Evolutionary conservation across 345 rosid genomes (phyloP), one percentile per base, ranked within the genome.

Genomic region (Lumnitzera littorea): DNA sequence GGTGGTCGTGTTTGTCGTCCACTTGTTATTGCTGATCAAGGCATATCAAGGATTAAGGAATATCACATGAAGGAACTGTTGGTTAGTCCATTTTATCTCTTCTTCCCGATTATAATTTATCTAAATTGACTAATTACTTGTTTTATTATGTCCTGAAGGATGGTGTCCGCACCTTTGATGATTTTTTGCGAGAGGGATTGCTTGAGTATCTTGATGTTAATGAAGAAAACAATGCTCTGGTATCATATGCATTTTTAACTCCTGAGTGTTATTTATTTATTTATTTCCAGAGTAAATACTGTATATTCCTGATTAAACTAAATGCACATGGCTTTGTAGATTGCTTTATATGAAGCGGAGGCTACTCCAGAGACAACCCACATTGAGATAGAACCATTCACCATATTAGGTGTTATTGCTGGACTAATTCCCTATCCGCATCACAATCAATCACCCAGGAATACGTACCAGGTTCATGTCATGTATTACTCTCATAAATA

Each of bases 1-100:
- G 97, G 94, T 63, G 98, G 98, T 60, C 88, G 98, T 65, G 98
- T 92, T 71, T 89, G 96, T 78, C 94, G 97, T 68, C 98, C 98
- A 15, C 87, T 92, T 58, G 98, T 92, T 70, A 85, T 92, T 68
- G 97, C 95, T 48, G 95, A 92, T 80, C 82, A 82, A 72, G 98
- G 98, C 57, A 64, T 82, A 70, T 85, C 98, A 67, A 84, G 97
- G 76, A 80, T 92, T 62, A 92, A 89, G 71, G 82, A 77, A 27
- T 80, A 89, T 70, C 97, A 92, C 77, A 92, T 92, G 96, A 82
- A 83, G 76, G 97, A 90, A 72, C 69, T 92, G 74, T 53, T 58
- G 88, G 98, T 92, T 71, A 68, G 74, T 68, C 58, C 72, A 24
- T 51, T 67, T 15, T 63, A 63, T 73, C 50, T 49, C 58, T 46